Conservation (phyloP, 768 basidiomycete genomes). For the Pholiota conissans region DNA sequence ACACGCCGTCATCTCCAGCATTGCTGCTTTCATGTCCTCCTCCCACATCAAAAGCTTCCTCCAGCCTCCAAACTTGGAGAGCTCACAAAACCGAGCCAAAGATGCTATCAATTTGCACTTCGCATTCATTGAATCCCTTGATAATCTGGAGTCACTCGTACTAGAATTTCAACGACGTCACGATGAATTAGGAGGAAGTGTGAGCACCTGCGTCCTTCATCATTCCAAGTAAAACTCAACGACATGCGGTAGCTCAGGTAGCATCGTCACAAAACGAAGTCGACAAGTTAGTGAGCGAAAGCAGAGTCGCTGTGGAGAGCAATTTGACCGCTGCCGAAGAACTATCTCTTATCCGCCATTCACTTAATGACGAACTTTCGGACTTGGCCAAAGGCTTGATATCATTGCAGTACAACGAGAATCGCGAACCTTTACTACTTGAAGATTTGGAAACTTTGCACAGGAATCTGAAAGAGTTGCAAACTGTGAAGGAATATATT, state of each 20-base stretch:
- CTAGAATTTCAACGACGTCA: conserved; percentile 38
- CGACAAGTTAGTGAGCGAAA: conserved; percentile 45
- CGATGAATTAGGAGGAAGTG: conserved; percentile 42
- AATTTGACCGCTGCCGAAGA: conserved; percentile 69
- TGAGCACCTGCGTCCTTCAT: conserved; percentile 32
- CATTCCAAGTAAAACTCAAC: conserved; percentile 29
- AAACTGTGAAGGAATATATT: conserved; percentile 75
- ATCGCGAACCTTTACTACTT: conserved; percentile 62
- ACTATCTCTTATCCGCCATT: conserved; percentile 74
- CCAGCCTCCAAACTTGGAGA: conserved; percentile 41
- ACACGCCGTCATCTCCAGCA: neutral
- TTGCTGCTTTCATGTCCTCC: conserved; percentile 18
- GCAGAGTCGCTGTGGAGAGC: conserved; percentile 44
- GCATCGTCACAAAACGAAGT: conserved; percentile 49
- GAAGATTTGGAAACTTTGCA: conserved; percentile 84
- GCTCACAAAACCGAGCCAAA: conserved; percentile 35
- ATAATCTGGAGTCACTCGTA: conserved; percentile 44
- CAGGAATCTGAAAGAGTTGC: conserved; percentile 71
- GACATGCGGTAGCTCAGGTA: conserved; percentile 55
- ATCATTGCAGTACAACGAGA: conserved; percentile 50
- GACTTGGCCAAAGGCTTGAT: conserved; percentile 65
- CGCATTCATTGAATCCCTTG: conserved; percentile 49
- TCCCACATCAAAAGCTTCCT: conserved; percentile 48
- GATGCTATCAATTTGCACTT: conserved; percentile 47
- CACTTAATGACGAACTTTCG: conserved; percentile 74